These are phyloP conservation scores for Turritis glabra DNA, from an alignment of 345 rosid genomes.

Conservation along the genomic window DNA sequence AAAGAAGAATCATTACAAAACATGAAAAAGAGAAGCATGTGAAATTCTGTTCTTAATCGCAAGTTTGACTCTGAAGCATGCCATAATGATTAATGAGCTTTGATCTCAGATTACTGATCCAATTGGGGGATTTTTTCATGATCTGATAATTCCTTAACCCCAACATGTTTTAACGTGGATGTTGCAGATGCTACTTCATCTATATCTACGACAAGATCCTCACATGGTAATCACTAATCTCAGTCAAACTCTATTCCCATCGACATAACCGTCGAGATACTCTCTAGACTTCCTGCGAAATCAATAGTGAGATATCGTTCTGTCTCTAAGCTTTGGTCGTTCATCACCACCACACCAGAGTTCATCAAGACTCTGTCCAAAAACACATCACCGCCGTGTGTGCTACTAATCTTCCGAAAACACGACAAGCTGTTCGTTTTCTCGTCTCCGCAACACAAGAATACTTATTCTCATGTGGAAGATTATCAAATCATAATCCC, in stretches of 20 bases:
- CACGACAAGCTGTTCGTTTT: not conserved
- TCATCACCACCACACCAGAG: not conserved
- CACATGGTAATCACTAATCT: not conserved
- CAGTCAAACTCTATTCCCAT: not conserved
- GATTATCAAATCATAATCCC: not conserved
- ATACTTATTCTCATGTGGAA: not conserved
- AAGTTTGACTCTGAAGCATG: too few relatives aligned
- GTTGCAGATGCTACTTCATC: too few relatives aligned
- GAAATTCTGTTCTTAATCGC: too few relatives aligned
- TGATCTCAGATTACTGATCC: too few relatives aligned
- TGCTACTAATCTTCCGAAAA: not conserved
- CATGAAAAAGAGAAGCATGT: too few relatives aligned
- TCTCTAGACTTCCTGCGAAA: not conserved
- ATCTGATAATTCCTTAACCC: too few relatives aligned
- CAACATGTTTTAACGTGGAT: too few relatives aligned
- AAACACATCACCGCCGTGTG: not conserved
- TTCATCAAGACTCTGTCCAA: not conserved
- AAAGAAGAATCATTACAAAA: too few relatives aligned
- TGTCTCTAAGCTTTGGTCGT: conserved; percentile 6
- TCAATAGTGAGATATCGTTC: not conserved
- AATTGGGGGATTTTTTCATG: too few relatives aligned
- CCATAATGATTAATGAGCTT: too few relatives aligned
- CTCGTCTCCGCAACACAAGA: not conserved
- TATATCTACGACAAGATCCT: not conserved
- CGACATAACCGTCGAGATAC: not conserved